Conservation (phyloP, 305 asterid species). For the Solanum hybrid region DNA sequence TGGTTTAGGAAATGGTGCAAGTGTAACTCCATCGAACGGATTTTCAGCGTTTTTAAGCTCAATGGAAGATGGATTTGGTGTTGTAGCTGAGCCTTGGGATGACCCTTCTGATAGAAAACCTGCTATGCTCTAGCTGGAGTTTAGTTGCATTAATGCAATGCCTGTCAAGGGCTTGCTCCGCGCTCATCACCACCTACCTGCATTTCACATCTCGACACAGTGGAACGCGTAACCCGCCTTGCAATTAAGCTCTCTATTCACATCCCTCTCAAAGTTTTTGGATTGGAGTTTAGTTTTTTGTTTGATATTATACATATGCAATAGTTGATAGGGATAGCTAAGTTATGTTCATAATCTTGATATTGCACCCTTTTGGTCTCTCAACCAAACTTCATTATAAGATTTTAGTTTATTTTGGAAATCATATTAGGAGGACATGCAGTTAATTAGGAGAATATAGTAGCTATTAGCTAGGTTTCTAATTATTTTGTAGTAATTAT, state of each 20-base stretch:
- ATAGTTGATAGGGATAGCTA: background rate
- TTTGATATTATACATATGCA: background rate
- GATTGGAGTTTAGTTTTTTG: background rate
- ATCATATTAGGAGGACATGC: background rate
- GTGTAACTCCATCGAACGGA: conserved; percentile 22
- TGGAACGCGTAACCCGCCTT: background rate
- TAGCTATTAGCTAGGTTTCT: background rate
- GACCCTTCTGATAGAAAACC: conserved; percentile 34
- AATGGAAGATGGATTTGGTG: conserved; percentile 16
- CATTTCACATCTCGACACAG: background rate
- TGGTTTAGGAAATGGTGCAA: conserved; percentile 36
- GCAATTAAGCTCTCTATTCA: background rate
- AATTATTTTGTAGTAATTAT: background rate
- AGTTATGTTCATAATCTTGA: background rate
- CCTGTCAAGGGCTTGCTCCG: background rate
- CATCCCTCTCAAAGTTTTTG: background rate
- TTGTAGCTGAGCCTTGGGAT: conserved; percentile 25
- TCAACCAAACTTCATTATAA: background rate
- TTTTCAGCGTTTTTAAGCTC: conserved; percentile 40
- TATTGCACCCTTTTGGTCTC: background rate
- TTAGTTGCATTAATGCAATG: background rate
- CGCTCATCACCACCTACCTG: background rate
- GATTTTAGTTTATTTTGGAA: background rate
- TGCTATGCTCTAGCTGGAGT: conserved; percentile 23
- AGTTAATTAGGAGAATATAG: background rate